phyloP scores from a whole-genome alignment of 768 basidiomycete genomes.

The Pleurotus ostreatus region DNA sequence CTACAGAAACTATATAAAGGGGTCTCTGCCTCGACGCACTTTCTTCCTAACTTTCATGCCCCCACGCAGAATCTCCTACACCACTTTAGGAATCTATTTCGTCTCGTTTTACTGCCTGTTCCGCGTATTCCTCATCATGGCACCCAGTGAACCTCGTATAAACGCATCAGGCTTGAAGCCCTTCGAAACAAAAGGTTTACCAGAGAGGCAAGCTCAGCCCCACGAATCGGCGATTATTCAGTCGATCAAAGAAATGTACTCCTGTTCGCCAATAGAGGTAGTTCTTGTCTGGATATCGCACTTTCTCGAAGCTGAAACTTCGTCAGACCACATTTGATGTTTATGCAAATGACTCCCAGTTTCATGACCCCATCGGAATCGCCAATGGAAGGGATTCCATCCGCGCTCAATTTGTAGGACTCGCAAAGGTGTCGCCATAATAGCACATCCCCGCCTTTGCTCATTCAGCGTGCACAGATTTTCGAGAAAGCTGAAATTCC shows the following conservation, averaged over 20 bases:
- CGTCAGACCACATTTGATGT: conserved; percentile 37
- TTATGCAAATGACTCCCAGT: conserved; percentile 36
- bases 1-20: not conserved
- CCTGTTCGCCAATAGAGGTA: conserved; percentile 33
- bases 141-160: conserved; percentile 13
- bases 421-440: conserved; percentile 31
- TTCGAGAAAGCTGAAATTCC: conserved; percentile 40
- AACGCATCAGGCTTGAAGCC: conserved; percentile 39
- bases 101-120: not conserved
- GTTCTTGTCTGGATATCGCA: not conserved
- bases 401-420: conserved; percentile 38
- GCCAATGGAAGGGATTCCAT: conserved; percentile 36
- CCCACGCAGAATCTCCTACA: not conserved
- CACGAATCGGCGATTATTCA: conserved; percentile 32
- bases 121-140: conserved; percentile 14
- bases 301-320: not conserved
- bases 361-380: conserved; percentile 44
- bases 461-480: conserved; percentile 20
- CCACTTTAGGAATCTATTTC: not conserved
- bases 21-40: not conserved
- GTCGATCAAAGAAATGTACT: conserved; percentile 43
- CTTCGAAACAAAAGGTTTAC: conserved; percentile 30
- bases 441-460: not conserved
- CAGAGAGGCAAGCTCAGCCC: conserved; percentile 28
- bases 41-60: not conserved